Evolutionary conservation across 2,329 filamentous ascomycete species (phyloP).

Genomic region (Metarhizium anisopliae): DNA sequence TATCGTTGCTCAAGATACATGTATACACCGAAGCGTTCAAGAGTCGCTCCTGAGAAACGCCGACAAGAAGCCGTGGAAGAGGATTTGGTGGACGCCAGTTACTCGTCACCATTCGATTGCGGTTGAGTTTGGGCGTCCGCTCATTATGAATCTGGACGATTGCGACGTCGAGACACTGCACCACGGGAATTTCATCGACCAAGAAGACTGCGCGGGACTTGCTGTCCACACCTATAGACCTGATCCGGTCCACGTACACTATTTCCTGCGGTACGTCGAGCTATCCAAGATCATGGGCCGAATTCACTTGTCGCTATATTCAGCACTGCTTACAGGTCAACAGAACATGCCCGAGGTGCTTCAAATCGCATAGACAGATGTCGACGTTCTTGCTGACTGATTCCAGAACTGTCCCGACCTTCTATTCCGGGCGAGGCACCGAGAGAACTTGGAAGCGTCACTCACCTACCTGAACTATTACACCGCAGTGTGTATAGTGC

Average conservation of each 20-base stretch:
- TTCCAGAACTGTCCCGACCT: conserved; percentile 90
- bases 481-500: conserved; percentile 89
- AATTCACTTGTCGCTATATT: conserved; percentile 93
- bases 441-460: conserved; percentile 89
- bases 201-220: conserved; percentile 69
- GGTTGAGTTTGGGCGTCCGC: conserved; percentile 86
- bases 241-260: conserved; percentile 83
- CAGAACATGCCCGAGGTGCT: conserved; percentile 92
- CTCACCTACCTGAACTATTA: conserved; percentile 94
- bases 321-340: conserved; percentile 82
- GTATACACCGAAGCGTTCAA: conserved; percentile 96
- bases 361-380: conserved; percentile 97
- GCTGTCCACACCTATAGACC: conserved; percentile 35
- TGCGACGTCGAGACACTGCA: conserved; percentile 96
- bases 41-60: conserved; percentile 82
- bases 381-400: conserved; percentile 93
- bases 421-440: conserved; percentile 83
- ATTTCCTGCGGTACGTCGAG: conserved; percentile 97
- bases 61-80: conserved; percentile 92
- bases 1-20: conserved; percentile 91
- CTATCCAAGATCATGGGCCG: conserved; percentile 97
- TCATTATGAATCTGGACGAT: conserved; percentile 93
- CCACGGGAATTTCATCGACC: conserved; percentile 93
- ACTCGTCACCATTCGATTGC: conserved; percentile 91
- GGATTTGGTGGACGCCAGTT: conserved; percentile 98